Percentiles rank a stretch among this genome's conserved stretches.
These are phyloP conservation scores for Pistacia atlantica DNA, from an alignment of 345 rosid species.

Conservation along the genomic window DNA sequence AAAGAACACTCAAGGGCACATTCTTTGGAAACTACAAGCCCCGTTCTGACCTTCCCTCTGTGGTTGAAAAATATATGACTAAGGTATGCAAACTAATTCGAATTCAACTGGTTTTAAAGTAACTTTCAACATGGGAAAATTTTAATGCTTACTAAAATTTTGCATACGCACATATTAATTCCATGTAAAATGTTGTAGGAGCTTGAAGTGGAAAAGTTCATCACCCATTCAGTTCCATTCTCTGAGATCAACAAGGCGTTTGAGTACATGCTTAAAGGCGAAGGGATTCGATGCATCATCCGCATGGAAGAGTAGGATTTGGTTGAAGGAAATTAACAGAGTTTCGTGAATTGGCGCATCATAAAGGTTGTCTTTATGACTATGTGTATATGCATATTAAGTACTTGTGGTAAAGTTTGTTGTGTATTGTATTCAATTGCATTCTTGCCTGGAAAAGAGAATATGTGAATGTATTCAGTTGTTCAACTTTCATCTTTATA, in stretches of 20 bases:
- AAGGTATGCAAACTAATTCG: slow-evolving; percentile 23
- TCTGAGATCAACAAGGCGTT: slow-evolving; percentile 55
- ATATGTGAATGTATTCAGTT: too few relatives aligned
- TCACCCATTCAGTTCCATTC: slow-evolving; percentile 44
- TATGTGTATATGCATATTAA: too few relatives aligned
- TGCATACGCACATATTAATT: not conserved
- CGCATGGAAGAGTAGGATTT: slow-evolving; percentile 32
- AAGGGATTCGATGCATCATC: slow-evolving; percentile 51
- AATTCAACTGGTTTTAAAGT: not conserved
- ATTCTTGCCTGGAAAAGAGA: too few relatives aligned
- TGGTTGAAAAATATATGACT: slow-evolving; percentile 55
- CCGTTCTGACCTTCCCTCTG: slow-evolving; percentile 45
- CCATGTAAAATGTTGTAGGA: slow-evolving; percentile 28
- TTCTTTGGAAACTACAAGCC: slow-evolving; percentile 67
- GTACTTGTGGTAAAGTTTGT: not conserved
- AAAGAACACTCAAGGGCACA: slow-evolving; percentile 60
- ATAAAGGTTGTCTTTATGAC: not conserved
- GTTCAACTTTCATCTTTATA: too few relatives aligned
- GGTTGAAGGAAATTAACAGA: not conserved
- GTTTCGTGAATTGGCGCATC: not conserved
- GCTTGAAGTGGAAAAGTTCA: slow-evolving; percentile 52
- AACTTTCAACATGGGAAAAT: not conserved
- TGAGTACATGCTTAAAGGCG: slow-evolving; percentile 46
- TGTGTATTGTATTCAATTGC: not conserved
- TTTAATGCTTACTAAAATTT: not conserved